Evolutionary conservation across 2,329 filamentous ascomycete genomes (phyloP), one percentile per base, ranked within the genome.

Genomic region (Exserohilum turcica): DNA sequence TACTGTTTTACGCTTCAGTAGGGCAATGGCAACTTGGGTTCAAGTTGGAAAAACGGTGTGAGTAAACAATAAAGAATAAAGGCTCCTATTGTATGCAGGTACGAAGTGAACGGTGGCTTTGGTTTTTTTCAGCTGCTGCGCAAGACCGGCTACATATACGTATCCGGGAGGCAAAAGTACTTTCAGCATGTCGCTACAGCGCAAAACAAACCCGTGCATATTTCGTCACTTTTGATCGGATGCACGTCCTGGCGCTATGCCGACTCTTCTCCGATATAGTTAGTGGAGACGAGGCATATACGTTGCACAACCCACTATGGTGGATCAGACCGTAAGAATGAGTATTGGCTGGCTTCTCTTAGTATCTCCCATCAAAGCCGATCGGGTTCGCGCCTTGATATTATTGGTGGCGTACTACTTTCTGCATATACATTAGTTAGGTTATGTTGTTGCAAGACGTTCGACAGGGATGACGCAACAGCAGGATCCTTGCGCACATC

Each of bases 221-320:
- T 39, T 16, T 35, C 16, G 44, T 32, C 35, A 39, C 38, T 21
- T 31, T 44, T 36, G 31, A 6, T 36, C 39, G 47, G 39, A 24
- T 13, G 16, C 16, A n/a, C n/a, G 10, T 6, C n/a, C n/a, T 12
- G 10, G 13, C 21, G 31, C n/a, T 32, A 16, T 38, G 47, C 39
- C 47, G 47, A 44, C 21, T 38, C 27, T 44, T 43, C 27, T 44
- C 32, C 39, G 32, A 24, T 24, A 6, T 2, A 15, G 16, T 15
- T 21, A 13, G 47, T 37, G 27, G 24, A 50, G 33, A 50, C 15
- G 47, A 44, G 39, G 39, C 32, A 44, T 37, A 24, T 28, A 38
- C 19, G 24, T 27, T 29, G 32, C 39, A 24, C 39, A 32, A 24
- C n/a, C 5, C 21, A 5, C 18, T 19, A 16, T 16, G 27, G 16